Conservation (phyloP, 163 green algal genomes). For the Picocystis sp. region DNA sequence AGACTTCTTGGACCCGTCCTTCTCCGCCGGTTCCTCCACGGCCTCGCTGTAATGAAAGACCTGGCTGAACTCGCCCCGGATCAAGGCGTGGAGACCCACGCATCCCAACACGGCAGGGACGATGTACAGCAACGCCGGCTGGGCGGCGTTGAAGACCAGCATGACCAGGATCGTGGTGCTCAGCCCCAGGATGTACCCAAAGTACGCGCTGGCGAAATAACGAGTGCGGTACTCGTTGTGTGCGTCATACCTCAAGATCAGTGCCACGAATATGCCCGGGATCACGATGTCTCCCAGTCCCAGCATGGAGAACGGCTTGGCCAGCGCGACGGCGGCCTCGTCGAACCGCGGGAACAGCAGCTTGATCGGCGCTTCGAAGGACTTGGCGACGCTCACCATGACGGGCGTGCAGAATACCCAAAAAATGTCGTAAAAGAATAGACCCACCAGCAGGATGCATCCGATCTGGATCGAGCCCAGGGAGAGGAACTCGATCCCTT, state of each 20-base stretch:
- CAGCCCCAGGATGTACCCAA: slow-evolving; percentile 71
- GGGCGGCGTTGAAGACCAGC: slow-evolving; percentile 87
- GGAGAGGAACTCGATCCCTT: slow-evolving; percentile 78
- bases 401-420: slow-evolving; percentile 97
- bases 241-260: slow-evolving; percentile 81
- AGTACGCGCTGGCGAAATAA: slow-evolving; percentile 61
- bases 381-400: slow-evolving; percentile 84
- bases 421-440: slow-evolving; percentile 99
- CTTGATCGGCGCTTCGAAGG: slow-evolving; percentile 97
- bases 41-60: slow-evolving; percentile 13
- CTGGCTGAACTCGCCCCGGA: slow-evolving; percentile 28
- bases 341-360: slow-evolving; percentile 63
- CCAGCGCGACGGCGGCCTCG: slow-evolving; percentile 7
- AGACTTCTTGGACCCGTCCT: slow-evolving; percentile 6
- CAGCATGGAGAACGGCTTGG: slow-evolving; percentile 80
- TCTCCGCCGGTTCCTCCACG: slow-evolving; percentile 7
- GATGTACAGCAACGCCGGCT: slow-evolving; percentile 96
- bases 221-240: slow-evolving; percentile 5
- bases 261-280: slow-evolving; percentile 71
- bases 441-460: slow-evolving; percentile 41
- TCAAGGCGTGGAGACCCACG: slow-evolving; percentile 25
- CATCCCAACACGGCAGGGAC: slow-evolving; percentile 62
- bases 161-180: slow-evolving; percentile 87
- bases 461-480: slow-evolving; percentile 29
- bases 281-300: slow-evolving; percentile 97